Conservation (phyloP, 495 filamentous ascomycete species). For the Lepidopterella palustris region DNA sequence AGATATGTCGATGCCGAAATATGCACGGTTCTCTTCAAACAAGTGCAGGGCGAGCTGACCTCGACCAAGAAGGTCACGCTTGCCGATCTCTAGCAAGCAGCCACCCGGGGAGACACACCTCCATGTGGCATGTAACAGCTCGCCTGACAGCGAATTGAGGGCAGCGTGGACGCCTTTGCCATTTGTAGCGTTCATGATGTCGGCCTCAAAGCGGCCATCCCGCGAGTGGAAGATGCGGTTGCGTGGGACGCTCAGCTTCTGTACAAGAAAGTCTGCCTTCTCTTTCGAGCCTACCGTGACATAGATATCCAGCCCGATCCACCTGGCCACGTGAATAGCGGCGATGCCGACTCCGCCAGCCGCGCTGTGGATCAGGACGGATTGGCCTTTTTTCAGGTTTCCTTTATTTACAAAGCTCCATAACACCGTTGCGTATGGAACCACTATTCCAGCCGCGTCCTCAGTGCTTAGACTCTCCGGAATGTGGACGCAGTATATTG, state of each 20-base stretch:
- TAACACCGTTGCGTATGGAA: neutral
- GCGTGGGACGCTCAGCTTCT: neutral
- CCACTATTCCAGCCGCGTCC: neutral
- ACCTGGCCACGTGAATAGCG: constrained; percentile 8
- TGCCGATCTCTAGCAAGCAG: constrained; percentile 16
- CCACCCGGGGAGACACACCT: neutral
- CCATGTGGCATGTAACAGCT: neutral
- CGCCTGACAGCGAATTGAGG: constrained; percentile 6
- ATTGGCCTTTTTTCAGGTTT: constrained; percentile 11
- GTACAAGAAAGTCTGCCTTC: constrained; percentile 7
- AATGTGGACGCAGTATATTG: neutral
- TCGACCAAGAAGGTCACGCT: constrained; percentile 8
- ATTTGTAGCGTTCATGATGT: constrained; percentile 1
- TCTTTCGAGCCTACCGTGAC: constrained; percentile 8
- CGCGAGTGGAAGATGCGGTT: constrained; percentile 16
- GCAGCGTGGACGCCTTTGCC: constrained; percentile 1
- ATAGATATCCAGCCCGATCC: constrained; percentile 12
- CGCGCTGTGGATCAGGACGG: constrained; percentile 20
- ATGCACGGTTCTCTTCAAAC: neutral
- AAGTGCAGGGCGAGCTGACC: neutral
- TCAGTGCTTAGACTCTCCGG: neutral
- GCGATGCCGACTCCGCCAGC: constrained; percentile 20
- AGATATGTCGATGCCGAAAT: neutral
- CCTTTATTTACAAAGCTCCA: neutral
- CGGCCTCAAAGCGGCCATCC: neutral